Percentiles rank a stretch among this genome's conserved stretches.
Conservation (phyloP, 192 early-diverging fungal species). For the Gigaspora rosea region DNA sequence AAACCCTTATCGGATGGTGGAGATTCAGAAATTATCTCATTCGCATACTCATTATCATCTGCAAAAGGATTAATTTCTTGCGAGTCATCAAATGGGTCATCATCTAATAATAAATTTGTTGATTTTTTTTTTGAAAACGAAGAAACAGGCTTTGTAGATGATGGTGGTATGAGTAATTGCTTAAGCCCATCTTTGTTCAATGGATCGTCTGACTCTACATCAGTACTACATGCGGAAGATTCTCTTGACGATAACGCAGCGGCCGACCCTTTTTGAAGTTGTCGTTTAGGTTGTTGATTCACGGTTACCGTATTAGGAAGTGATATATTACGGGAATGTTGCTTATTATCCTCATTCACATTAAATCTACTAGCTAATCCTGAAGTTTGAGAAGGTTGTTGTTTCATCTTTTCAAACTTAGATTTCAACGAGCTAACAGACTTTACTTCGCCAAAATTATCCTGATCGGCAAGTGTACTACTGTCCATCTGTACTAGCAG, state of each 20-base stretch:
- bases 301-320: neutral
- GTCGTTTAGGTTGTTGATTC: neutral
- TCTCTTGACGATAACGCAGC: neutral
- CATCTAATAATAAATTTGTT: neutral
- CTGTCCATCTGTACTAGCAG: conserved; percentile 24
- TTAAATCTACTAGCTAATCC: neutral
- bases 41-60: conserved; percentile 19
- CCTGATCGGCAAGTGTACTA: neutral
- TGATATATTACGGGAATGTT: neutral
- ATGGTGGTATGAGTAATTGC: neutral
- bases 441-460: neutral
- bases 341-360: neutral
- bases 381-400: neutral
- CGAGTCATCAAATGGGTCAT: conserved; percentile 26
- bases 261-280: neutral
- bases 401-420: conserved; percentile 2
- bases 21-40: neutral
- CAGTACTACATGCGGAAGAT: neutral
- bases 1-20: neutral
- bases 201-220: neutral
- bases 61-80: conserved; percentile 25
- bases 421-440: conserved; percentile 2
- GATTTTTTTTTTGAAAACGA: neutral
- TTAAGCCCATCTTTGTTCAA: neutral
- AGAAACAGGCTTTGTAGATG: neutral